A percentile compares a stretch with the other conserved stretches of the same genome.
Evolutionary conservation across 2,329 filamentous ascomycete species (phyloP).

Genomic region (Calonectria pteridis): DNA sequence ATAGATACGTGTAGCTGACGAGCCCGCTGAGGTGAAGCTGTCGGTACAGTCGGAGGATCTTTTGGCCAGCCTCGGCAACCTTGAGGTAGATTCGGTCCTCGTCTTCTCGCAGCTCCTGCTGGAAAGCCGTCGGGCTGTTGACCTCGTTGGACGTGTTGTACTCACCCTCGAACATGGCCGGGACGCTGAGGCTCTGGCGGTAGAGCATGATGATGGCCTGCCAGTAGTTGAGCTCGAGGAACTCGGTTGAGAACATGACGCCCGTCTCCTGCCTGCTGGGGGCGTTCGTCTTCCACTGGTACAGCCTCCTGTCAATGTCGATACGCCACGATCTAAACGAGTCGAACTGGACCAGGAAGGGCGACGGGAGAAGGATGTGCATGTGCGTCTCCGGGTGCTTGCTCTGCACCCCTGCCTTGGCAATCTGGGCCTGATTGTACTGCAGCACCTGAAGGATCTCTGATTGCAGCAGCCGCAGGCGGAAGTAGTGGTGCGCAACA

Average conservation of each 20-base stretch:
- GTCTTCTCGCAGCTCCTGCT: slow-evolving; percentile 78
- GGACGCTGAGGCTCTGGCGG: slow-evolving; percentile 88
- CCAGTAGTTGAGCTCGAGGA: slow-evolving; percentile 97
- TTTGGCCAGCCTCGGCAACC: slow-evolving; percentile 94
- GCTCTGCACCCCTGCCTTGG: slow-evolving; percentile 75
- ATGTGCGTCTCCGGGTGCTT: slow-evolving; percentile 83
- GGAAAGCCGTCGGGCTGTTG: slow-evolving; percentile 71
- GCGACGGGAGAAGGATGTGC: slow-evolving; percentile 83
- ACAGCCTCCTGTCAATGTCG: slow-evolving; percentile 85
- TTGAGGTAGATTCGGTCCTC: slow-evolving; percentile 94
- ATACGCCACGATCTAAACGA: slow-evolving; percentile 90
- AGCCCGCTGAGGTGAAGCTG: slow-evolving; percentile 89
- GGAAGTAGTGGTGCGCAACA: slow-evolving; percentile 92
- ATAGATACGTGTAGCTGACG: slow-evolving; percentile 96
- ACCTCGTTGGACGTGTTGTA: slow-evolving; percentile 75
- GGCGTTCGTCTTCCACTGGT: slow-evolving; percentile 87
- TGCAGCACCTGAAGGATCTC: slow-evolving; percentile 96
- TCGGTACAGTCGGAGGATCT: slow-evolving; percentile 89
- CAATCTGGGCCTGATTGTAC: slow-evolving; percentile 88
- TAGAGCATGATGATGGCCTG: slow-evolving; percentile 97
- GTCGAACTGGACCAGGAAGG: slow-evolving; percentile 85
- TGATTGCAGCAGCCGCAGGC: slow-evolving; percentile 88
- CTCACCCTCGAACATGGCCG: slow-evolving; percentile 86
- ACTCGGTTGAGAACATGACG: slow-evolving; percentile 89
- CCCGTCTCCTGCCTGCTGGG: slow-evolving; percentile 84